Base-by-base conservation (phyloP, 176 grass and related monocot genomes). In the Aegilops sharonensis region DNA sequence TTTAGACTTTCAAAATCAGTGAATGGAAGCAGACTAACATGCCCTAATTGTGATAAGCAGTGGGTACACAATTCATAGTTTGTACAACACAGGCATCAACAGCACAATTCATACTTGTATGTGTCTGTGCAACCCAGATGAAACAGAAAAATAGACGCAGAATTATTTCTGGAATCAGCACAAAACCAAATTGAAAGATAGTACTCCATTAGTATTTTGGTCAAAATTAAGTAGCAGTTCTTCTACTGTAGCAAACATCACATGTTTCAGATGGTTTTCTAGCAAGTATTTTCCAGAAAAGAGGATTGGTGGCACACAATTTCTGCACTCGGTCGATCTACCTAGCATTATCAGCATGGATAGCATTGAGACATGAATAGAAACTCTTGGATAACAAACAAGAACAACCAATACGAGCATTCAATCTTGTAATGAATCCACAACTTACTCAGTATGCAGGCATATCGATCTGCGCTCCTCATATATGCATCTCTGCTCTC, bases 361-460 rank as follows among this genome's bases (percentile, higher is more conserved):
- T n/a, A 57, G 2, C 86, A 82, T 23, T 50, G 6, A 21, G 25
- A 37, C 39, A 47, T 9, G 45, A 9, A 34, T 2, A 81, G 18
- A 29, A 35, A 52, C 12, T 8, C 21, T 5, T 14, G 43, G 0
- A 75, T 13, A n/a, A 64, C 2, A 76, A 85, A 13, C 43, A 47
- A 47, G 43, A 47, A 47, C 11, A 67, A 36, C 6, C 21, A 43
- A 24, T 1, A 64, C 2, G 2, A 89, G 43, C 52, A 29, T 37
- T 11, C 20, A 27, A 27, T 15, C 21, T 36, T 37, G 42, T 3
- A 5, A 68, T 36, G 43, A 47, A 78, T 17, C 12, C 6, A 72
- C 50, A 75, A 69, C 89, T 91, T 81, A 87, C 89, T 70, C 61
- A 91, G 23, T 23, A 84, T 80, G 66, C 37, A 75, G 14, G 43